These are phyloP conservation scores for Colletotrichum sp. DNA, from an alignment of 2,329 filamentous ascomycete species.

Conservation along the genomic window DNA sequence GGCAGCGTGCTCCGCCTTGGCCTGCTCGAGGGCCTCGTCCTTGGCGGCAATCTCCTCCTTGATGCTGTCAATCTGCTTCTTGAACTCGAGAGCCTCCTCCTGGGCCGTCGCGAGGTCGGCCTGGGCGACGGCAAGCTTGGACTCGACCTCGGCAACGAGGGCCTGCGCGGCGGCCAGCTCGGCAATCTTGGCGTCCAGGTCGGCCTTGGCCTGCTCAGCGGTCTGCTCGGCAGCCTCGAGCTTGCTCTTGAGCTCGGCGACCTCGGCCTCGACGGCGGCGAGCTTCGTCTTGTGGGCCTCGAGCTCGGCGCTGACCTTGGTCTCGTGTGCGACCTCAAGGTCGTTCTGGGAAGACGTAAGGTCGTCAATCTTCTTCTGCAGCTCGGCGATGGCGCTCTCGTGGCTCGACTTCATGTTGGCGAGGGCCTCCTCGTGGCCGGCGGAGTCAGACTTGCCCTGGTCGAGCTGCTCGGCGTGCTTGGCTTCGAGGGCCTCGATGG, in stretches of 20 bases:
- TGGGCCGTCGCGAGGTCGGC: slow-evolving; percentile 46
- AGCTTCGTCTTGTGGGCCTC: slow-evolving; percentile 51
- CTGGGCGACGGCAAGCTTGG: slow-evolving; percentile 51
- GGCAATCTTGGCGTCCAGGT: slow-evolving; percentile 47
- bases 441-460: slow-evolving; percentile 47
- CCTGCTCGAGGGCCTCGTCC: slow-evolving; percentile 52
- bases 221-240: slow-evolving; percentile 53
- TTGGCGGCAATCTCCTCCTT: slow-evolving; percentile 51
- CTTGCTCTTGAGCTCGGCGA: slow-evolving; percentile 54
- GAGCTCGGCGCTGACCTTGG: slow-evolving; percentile 48
- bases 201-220: slow-evolving; percentile 44
- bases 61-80: slow-evolving; percentile 53
- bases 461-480: slow-evolving; percentile 57
- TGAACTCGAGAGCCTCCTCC: slow-evolving; percentile 51
- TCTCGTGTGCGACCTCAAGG: slow-evolving; percentile 49
- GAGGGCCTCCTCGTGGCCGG: slow-evolving; percentile 54
- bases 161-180: slow-evolving; percentile 43
- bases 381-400: slow-evolving; percentile 48
- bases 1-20: slow-evolving; percentile 53
- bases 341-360: slow-evolving; percentile 51
- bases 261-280: slow-evolving; percentile 55
- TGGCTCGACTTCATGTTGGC: slow-evolving; percentile 56
- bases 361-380: slow-evolving; percentile 62
- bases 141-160: slow-evolving; percentile 47
- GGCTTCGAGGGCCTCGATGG: slow-evolving; percentile 55